These are phyloP conservation scores for Jaltomata sinuosa DNA, from an alignment of 257 asterid species.

Conservation along the genomic window DNA sequence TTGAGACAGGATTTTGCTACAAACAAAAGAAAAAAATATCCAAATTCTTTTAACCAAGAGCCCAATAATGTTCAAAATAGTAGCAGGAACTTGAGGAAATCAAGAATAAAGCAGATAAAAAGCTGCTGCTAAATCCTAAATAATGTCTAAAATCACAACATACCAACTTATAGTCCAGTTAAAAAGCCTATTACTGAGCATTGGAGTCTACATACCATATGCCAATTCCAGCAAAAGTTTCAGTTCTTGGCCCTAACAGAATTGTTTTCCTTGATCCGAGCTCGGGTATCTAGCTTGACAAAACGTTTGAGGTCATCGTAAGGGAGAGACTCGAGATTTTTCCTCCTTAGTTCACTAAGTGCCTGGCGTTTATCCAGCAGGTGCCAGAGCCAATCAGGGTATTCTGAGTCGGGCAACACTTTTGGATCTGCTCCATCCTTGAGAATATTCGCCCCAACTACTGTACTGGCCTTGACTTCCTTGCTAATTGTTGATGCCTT, in stretches of 20 bases:
- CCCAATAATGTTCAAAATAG: not conserved
- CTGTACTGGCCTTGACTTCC: conserved; percentile 86
- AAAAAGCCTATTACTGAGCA: not conserved
- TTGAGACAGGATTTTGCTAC: not conserved
- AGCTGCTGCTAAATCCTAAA: not conserved
- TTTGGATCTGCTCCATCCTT: conserved; percentile 91
- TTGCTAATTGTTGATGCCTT: conserved; percentile 66
- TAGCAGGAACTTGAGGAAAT: not conserved
- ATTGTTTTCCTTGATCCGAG: conserved; percentile 86
- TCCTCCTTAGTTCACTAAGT: conserved; percentile 85
- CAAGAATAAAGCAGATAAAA: not conserved
- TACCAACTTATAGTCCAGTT: not conserved
- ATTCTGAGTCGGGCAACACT: conserved; percentile 69
- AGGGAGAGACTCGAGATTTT: conserved; percentile 46
- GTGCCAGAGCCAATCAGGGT: conserved; percentile 88
- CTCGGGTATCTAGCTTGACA: conserved; percentile 91
- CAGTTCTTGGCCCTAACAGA: conserved; percentile 46
- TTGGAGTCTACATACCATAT: not conserved
- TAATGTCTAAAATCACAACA: not conserved
- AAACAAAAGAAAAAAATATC: not conserved
- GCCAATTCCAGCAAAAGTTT: not conserved
- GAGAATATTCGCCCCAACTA: conserved; percentile 68
- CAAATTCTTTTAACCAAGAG: not conserved
- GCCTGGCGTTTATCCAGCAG: conserved; percentile 65
- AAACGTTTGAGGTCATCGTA: conserved; percentile 75